These are phyloP conservation scores for Triticum dicoccoides DNA, from an alignment of 176 grass and related monocot genomes.

Conservation along the genomic window DNA sequence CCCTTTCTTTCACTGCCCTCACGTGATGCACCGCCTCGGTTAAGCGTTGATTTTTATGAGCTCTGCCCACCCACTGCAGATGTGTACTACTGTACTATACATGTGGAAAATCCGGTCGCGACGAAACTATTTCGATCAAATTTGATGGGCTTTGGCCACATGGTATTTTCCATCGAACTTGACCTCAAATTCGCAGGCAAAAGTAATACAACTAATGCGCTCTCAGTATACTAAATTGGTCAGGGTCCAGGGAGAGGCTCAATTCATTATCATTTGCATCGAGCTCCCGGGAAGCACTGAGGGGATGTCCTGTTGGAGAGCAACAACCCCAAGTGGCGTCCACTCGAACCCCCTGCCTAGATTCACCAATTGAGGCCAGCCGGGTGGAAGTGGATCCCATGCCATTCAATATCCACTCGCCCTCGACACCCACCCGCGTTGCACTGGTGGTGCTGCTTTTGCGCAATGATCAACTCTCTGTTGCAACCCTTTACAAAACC, in stretches of 20 bases:
- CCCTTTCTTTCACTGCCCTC: slow-evolving; percentile 11
- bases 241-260: not conserved
- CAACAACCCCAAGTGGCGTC: slow-evolving; percentile 22
- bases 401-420: slow-evolving; percentile 1
- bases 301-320: slow-evolving; percentile 6
- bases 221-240: not conserved
- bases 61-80: not conserved
- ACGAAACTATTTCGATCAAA: not conserved
- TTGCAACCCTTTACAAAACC: not conserved
- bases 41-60: slow-evolving; percentile 8
- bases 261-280: not conserved
- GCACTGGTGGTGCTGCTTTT: not conserved
- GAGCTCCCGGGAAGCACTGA: not conserved
- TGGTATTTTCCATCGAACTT: no score
- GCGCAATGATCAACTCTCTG: not conserved
- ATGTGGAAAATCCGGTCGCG: not conserved
- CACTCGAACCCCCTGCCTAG: not conserved
- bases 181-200: not conserved
- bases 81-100: not conserved
- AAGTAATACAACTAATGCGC: not conserved
- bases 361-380: slow-evolving; percentile 5
- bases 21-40: slow-evolving; percentile 25
- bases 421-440: not conserved
- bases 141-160: not conserved
- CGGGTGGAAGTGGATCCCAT: slow-evolving; percentile 28